Conservation (phyloP, 257 asterid genomes). For the Marsdenia floribunda region DNA sequence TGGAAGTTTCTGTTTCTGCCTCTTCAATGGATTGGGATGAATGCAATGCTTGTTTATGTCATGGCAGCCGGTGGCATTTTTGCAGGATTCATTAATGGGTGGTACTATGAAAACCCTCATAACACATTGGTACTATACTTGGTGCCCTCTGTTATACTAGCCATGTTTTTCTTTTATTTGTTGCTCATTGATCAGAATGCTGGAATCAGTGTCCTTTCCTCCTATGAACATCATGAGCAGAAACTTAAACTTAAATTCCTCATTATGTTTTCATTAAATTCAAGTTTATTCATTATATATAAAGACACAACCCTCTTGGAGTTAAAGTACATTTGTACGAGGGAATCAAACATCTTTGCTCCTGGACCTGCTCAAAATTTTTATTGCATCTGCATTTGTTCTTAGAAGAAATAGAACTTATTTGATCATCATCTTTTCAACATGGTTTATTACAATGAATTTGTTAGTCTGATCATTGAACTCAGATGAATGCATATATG, state of each 20-base stretch:
- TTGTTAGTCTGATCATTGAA: neutral
- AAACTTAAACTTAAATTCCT: neutral
- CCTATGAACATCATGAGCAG: neutral
- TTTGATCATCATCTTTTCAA: too few species aligned
- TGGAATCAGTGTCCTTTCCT: neutral
- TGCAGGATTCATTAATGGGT: constrained; percentile 72
- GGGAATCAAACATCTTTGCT: too few species aligned
- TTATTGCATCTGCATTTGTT: neutral
- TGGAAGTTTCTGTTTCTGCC: constrained; percentile 43
- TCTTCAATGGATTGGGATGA: constrained; percentile 78
- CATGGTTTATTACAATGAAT: too few species aligned
- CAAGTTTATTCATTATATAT: neutral
- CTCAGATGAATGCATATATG: neutral
- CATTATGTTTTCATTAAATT: neutral
- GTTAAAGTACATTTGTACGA: too few species aligned
- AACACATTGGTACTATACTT: constrained; percentile 48
- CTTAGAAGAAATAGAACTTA: too few species aligned
- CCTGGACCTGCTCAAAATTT: too few species aligned
- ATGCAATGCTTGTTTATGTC: constrained; percentile 82
- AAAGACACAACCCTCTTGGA: too few species aligned
- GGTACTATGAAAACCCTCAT: constrained; percentile 66
- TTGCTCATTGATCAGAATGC: neutral
- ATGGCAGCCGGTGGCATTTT: constrained; percentile 72
- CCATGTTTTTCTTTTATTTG: neutral
- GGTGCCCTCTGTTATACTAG: neutral